Conservation (phyloP, 78 protist species). For the Dictyostelium discoideum region dicty_2.7 NC_007091.3:1125001-1125500, state of each 20-base stretch:
- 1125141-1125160: slow-evolving; percentile 49
- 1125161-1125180: slow-evolving; percentile 80
- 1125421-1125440: neutral
- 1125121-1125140: slow-evolving; percentile 52
- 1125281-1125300: slow-evolving; percentile 32
- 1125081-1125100: slow-evolving; percentile 74
- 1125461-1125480: no score
- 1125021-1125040: neutral
- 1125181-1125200: slow-evolving; percentile 79
- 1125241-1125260: slow-evolving; percentile 35
- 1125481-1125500: no score
- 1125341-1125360: slow-evolving; percentile 75
- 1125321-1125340: neutral
- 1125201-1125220: slow-evolving; percentile 47
- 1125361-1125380: slow-evolving; percentile 60
- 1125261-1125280: slow-evolving; percentile 37
- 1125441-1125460: neutral
- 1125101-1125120: slow-evolving; percentile 47
- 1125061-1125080: slow-evolving; percentile 47
- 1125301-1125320: slow-evolving; percentile 20
- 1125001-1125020: neutral
- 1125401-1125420: neutral
- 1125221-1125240: slow-evolving; percentile 48
- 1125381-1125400: neutral
- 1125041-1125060: no score